phyloP scores from a whole-genome alignment of 352 stramenopile species.

The Phytophthora litchii region DNA sequence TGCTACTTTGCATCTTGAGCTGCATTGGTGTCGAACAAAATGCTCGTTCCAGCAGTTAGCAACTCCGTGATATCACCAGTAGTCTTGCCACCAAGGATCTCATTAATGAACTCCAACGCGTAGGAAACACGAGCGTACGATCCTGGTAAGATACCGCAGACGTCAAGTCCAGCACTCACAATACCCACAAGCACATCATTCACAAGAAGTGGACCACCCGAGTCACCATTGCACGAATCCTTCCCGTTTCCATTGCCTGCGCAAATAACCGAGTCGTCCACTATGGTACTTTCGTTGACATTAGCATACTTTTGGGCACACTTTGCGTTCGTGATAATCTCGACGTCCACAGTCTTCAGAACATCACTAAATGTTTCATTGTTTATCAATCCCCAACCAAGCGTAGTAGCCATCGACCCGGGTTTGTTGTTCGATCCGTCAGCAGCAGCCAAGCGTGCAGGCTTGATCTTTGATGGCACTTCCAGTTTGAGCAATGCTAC shows the following conservation, averaged over 20 bases:
- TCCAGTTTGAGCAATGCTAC: conserved; percentile 52
- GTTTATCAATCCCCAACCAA: conserved; percentile 50
- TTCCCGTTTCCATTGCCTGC: conserved; percentile 53
- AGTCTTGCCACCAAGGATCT: conserved; percentile 21
- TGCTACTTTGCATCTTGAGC: no score
- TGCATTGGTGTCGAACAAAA: no score
- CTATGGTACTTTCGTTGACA: background rate
- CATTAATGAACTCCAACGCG: conserved; percentile 57
- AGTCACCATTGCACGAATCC: conserved; percentile 66
- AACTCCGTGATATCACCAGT: background rate
- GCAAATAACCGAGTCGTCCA: conserved; percentile 32
- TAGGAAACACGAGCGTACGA: conserved; percentile 65
- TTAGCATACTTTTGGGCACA: conserved; percentile 32
- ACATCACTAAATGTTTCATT: conserved; percentile 17
- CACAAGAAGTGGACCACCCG: conserved; percentile 57
- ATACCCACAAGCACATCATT: conserved; percentile 48
- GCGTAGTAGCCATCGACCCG: conserved; percentile 43
- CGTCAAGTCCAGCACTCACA: conserved; percentile 59
- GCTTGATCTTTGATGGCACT: conserved; percentile 23
- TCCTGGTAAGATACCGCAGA: conserved; percentile 51
- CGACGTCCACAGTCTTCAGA: conserved; percentile 46
- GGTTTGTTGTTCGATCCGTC: conserved; percentile 47
- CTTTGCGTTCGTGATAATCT: conserved; percentile 47
- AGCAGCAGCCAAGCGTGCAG: conserved; percentile 28
- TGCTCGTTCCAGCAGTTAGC: conserved; percentile 1